Base-by-base conservation (phyloP, 2,329 filamentous ascomycete genomes). In the Aspergillus fijiensis region DNA sequence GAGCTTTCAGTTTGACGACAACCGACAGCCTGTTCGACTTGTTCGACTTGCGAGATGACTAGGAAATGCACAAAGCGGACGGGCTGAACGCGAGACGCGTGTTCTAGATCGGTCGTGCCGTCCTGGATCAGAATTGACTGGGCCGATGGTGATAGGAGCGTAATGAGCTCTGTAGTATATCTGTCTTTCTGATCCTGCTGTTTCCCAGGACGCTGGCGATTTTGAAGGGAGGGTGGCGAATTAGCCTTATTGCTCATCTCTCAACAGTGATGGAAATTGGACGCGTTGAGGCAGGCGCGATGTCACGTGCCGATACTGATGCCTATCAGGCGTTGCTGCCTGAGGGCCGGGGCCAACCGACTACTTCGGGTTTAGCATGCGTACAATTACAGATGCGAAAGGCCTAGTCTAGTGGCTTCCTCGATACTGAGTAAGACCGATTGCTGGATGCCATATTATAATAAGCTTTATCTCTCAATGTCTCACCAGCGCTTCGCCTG, bases 281-380 rank as follows among this genome's bases (percentile, higher is more conserved):
- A 74, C 73, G 72, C 74, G 73, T 75, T 68, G 56, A 64, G 60
- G 59, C 64, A 59, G 69, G 74, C 74, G 66, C 74, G 74, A 72
- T 48, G 57, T 76, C 74, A 76, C 73, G 74, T 76, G 74, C 2
- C 23, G 55, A 9, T 45, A 16, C 2, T 19, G 39, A 45, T 45
- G 57, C 39, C 60, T 53, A 51, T 50, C 55, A 52, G 21, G 21
- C 39, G 16, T 55, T 53, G 59, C 47, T 63, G 60, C 63, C 61
- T 63, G 33, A 27, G 53, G 27, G 19, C 29, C 29, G 42, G 27
- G 33, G 12, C 10, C 12, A 45, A 19, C 39, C 39, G 4, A 16
- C 5, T 45, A 19, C 14, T 45, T 19, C 33, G 11, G 33, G 33
- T 12, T 35, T 12, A 16, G 10, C 11, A 35, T 35, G 33, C 27